Evolutionary conservation across 345 rosid genomes (phyloP), one percentile per base, ranked within the genome.

Genomic region (Kernera saxatilis): DNA sequence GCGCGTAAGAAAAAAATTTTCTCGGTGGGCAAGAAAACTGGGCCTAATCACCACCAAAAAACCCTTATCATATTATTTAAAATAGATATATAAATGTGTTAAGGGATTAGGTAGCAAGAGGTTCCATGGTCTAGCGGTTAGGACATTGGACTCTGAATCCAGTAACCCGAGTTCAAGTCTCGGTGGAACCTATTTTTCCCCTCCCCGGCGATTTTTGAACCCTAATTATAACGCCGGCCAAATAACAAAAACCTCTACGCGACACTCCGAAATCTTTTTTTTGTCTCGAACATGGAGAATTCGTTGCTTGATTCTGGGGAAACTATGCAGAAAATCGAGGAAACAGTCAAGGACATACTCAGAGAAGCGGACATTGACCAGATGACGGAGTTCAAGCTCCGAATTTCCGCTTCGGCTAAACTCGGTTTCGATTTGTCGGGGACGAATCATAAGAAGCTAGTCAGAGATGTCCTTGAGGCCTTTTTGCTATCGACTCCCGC

Each of bases 131-230:
- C 94, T 86, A 90, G 95, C 80, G 97, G 98, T 90, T 43, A 90
- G 95, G 95, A 88, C 93, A 90, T 86, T 84, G 84, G 90, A 88
- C 96, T 87, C 90, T 92, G 91, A 90, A 90, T 90, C 88, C 84
- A 84, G 85, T 90, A 90, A 83, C 97, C 92, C 92, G 93, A 90
- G 93, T 93, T 93, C 97, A 88, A 90, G 41, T 87, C 87, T 93
- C 89, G 90, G 96, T 90, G 81, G 97, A 83, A 93, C 90, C 89
- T 87, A 0, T 3, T 41, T 54, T 32, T 1, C 1, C 54, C 3
- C 23, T 37, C 62, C 23, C 21, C 57, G 17, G 39, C 70, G 70
- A 53, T 53, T 60, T 55, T 12, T 27, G 50, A 76, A 50, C 75
- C 75, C 78, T 72, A 62, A 33, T 3, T 23, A 37, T 7, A 32